These are phyloP conservation scores for Austroboletus festivus DNA, from an alignment of 768 basidiomycete species.

Conservation along the genomic window DNA sequence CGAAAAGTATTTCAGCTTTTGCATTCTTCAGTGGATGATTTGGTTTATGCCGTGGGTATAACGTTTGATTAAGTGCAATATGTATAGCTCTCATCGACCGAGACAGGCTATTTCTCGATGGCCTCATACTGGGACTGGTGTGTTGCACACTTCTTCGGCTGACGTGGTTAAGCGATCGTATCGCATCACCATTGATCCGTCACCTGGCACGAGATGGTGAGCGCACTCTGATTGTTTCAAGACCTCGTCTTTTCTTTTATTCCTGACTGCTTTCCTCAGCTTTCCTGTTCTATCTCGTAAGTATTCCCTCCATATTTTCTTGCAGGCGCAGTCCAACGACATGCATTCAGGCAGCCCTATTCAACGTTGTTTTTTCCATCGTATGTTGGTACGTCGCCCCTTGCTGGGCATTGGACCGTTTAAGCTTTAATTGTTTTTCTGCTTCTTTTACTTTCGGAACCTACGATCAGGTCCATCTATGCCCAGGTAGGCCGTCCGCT, in stretches of 20 bases:
- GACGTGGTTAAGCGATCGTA: background rate
- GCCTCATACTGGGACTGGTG: slow-evolving; percentile 1
- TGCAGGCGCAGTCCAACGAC: background rate
- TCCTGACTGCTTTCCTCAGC: slow-evolving; percentile 9
- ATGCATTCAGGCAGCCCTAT: slow-evolving; percentile 2
- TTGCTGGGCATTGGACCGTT: background rate
- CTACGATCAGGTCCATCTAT: slow-evolving; percentile 5
- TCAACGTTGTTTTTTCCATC: slow-evolving; percentile 7
- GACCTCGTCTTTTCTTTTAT: background rate
- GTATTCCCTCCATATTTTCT: background rate
- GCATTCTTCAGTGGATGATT: slow-evolving; percentile 9
- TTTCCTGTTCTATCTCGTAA: slow-evolving; percentile 15
- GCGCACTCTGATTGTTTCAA: background rate
- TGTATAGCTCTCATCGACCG: background rate
- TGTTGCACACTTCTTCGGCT: slow-evolving; percentile 3
- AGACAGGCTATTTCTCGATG: slow-evolving; percentile 20
- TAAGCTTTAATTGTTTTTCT: no score
- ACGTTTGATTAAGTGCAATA: background rate
- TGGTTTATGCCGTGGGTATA: slow-evolving; percentile 13
- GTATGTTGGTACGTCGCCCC: slow-evolving; percentile 13
- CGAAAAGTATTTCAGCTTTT: background rate
- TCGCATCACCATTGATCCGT: slow-evolving; percentile 3
- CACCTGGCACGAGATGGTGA: slow-evolving; percentile 27
- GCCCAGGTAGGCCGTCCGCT: no score
- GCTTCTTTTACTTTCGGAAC: no score